Evolutionary conservation across 208 protist genomes (phyloP).

Genomic region (Wallacemonas sp.): DNA sequence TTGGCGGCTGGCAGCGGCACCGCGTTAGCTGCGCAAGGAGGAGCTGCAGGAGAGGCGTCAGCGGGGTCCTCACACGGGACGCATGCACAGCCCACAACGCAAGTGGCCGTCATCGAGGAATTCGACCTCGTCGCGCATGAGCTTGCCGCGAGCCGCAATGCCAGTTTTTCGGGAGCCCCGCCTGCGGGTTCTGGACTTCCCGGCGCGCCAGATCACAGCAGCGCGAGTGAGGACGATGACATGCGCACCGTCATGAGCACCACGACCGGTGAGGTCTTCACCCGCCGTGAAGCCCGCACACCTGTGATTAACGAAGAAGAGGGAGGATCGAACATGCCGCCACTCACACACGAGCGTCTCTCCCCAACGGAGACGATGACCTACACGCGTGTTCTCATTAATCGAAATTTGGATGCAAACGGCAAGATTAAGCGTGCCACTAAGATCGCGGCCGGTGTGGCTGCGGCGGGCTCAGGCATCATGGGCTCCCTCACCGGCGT

Average conservation of each 20-base stretch:
- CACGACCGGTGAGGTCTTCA: conserved; percentile 16
- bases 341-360: conserved; percentile 31
- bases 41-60: background rate
- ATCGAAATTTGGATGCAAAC: conserved; percentile 37
- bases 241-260: conserved; percentile 23
- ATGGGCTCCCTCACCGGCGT: conserved; percentile 48
- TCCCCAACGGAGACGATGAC: conserved; percentile 30
- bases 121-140: conserved; percentile 14
- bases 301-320: conserved; percentile 23
- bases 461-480: conserved; percentile 25
- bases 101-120: conserved; percentile 17
- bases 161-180: background rate
- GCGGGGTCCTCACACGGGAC: background rate
- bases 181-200: background rate
- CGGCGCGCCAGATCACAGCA: background rate
- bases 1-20: background rate
- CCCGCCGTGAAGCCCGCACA: conserved; percentile 20
- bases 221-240: conserved; percentile 7
- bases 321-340: background rate
- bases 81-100: background rate
- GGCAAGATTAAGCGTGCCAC: conserved; percentile 30
- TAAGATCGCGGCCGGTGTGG: conserved; percentile 26
- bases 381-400: conserved; percentile 42
- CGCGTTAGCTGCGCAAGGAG: background rate
- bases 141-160: conserved; percentile 10